These are phyloP conservation scores for Rubia peregrina DNA, from an alignment of 305 asterid species.

Conservation along the genomic window DNA sequence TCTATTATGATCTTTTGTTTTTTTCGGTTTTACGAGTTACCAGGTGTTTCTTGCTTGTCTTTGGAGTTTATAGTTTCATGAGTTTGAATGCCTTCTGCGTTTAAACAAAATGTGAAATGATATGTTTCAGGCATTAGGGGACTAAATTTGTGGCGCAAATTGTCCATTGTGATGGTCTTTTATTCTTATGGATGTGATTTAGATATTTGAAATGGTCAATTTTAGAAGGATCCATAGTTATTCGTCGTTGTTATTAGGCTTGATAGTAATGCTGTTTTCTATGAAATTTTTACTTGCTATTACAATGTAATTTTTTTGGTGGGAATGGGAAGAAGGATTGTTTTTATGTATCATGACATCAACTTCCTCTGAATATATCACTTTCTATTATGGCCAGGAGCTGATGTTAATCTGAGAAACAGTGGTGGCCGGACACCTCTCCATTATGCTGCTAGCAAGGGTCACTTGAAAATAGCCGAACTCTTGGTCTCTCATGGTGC, in stretches of 20 bases:
- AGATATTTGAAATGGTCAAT: not conserved
- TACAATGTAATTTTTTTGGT: not conserved
- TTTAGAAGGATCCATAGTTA: not conserved
- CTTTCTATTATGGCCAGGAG: conserved; percentile 45
- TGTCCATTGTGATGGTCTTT: not conserved
- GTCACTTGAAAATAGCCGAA: conserved; percentile 61
- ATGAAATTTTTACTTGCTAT: not conserved
- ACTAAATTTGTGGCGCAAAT: not conserved
- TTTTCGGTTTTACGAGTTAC: not conserved
- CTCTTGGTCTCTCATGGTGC: conserved; percentile 67
- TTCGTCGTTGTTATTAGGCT: not conserved
- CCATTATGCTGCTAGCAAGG: conserved; percentile 98
- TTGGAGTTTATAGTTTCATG: not conserved
- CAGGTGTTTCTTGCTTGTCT: not conserved
- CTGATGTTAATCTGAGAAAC: conserved; percentile 65
- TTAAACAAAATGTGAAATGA: not conserved
- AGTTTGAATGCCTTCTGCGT: not conserved
- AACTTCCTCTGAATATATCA: conserved; percentile 1
- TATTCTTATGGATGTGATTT: not conserved
- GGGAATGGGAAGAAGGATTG: not conserved
- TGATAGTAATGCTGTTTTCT: not conserved
- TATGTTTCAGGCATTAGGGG: not conserved
- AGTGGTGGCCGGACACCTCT: conserved; percentile 89
- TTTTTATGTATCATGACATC: not conserved
- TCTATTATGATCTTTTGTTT: not conserved